Conservation (phyloP, 257 asterid genomes). For the Echites panduratus region DNA sequence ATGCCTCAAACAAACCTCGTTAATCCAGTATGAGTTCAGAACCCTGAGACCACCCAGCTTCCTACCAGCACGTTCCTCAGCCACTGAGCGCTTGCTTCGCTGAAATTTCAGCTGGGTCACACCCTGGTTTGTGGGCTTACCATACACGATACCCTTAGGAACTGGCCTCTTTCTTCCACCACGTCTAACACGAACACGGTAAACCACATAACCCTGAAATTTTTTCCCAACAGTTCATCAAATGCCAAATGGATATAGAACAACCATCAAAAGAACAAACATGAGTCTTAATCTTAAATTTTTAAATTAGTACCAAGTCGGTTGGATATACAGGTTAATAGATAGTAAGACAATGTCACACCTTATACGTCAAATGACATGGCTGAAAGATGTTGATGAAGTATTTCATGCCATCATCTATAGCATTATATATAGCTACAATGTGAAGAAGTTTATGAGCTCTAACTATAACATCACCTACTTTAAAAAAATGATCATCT, state of each 20-base stretch:
- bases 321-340: not conserved
- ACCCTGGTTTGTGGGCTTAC: conserved; percentile 28
- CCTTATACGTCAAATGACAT: not conserved
- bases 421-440: no score
- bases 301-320: not conserved
- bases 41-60: conserved; percentile 27
- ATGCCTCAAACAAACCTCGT: conserved; percentile 13
- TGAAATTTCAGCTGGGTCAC: conserved; percentile 27
- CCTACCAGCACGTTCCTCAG: conserved; percentile 28
- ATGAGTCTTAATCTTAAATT: no score
- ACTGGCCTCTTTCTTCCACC: conserved; percentile 30
- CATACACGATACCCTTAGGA: conserved; percentile 24
- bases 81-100: conserved; percentile 25
- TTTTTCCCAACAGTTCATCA: not conserved
- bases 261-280: not conserved
- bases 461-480: not conserved
- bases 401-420: not conserved
- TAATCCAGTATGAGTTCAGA: conserved; percentile 24
- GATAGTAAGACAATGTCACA: no score
- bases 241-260: no score
- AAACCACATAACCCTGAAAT: conserved; percentile 20
- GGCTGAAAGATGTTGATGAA: not conserved
- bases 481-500: no score
- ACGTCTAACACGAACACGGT: conserved; percentile 20
- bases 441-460: no score